Percentiles rank a stretch among this genome's conserved stretches.
phyloP scores from a whole-genome alignment of 2,329 filamentous ascomycete species.

The Myriosclerotinia scirpicola region DNA sequence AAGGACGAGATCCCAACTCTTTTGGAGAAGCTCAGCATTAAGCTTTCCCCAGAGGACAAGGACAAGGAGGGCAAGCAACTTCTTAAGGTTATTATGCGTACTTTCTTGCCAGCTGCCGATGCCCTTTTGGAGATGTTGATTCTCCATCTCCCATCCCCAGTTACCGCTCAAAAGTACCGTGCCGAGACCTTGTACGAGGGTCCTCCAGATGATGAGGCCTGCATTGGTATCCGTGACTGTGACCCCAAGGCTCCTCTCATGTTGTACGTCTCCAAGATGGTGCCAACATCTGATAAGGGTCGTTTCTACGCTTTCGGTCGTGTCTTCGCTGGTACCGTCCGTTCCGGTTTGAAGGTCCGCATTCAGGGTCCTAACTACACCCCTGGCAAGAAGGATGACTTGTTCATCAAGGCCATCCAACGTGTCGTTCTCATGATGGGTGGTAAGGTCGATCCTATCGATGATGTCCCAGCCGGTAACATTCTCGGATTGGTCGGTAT shows the following conservation, averaged over 20 bases:
- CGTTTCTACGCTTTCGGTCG: slow-evolving; percentile 99
- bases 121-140: slow-evolving; percentile 99
- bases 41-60: slow-evolving; percentile 82
- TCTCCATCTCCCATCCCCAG: slow-evolving; percentile 94
- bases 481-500: slow-evolving; percentile 99
- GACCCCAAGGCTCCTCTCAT: slow-evolving; percentile 98
- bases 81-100: slow-evolving; percentile 97
- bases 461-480: slow-evolving; percentile 99
- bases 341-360: slow-evolving; percentile 97
- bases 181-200: slow-evolving; percentile 98
- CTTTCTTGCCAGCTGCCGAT: slow-evolving; percentile 97
- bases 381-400: slow-evolving; percentile 97
- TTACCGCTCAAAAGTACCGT: slow-evolving; percentile 96
- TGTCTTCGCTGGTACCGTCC: slow-evolving; percentile 99
- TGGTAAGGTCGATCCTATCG: slow-evolving; percentile 97
- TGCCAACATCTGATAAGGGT: slow-evolving; percentile 98
- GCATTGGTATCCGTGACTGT: slow-evolving; percentile 97
- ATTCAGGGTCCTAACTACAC: slow-evolving; percentile 99
- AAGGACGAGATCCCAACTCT: slow-evolving; percentile 84
- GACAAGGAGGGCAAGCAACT: slow-evolving; percentile 97
- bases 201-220: slow-evolving; percentile 86
- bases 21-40: slow-evolving; percentile 91
- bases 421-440: slow-evolving; percentile 99
- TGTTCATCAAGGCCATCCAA: slow-evolving; percentile 99
- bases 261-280: slow-evolving; percentile 99